A percentile compares a stretch with the other conserved stretches of the same genome.
phyloP scores from a whole-genome alignment of 176 grass and related monocot species.

The Oropetium thomaeum region DNA sequence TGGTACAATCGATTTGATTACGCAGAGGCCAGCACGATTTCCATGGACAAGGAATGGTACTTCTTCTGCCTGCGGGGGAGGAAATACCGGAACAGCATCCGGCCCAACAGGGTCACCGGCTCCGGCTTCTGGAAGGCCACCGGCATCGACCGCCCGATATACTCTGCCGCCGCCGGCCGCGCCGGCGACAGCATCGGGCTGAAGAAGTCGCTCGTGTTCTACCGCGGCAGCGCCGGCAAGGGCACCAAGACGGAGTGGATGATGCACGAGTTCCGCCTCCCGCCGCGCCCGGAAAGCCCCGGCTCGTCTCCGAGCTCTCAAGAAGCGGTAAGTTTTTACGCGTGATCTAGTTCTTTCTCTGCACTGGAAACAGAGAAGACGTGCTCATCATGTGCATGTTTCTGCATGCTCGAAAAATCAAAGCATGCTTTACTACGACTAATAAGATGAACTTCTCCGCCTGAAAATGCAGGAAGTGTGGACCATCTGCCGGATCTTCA shows the following conservation, averaged over 20 bases:
- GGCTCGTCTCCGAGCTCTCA: slow-evolving; percentile 29
- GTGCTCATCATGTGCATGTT: not conserved
- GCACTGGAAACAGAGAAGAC: not conserved
- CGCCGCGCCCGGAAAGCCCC: not conserved
- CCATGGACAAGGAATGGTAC: slow-evolving; percentile 75
- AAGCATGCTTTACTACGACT: not conserved
- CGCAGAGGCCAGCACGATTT: slow-evolving; percentile 46
- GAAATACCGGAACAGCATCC: slow-evolving; percentile 86
- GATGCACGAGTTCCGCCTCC: slow-evolving; percentile 97
- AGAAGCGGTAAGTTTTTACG: slow-evolving; percentile 49
- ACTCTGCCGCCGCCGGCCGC: not conserved
- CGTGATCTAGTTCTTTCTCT: not conserved
- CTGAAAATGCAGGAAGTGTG: slow-evolving; percentile 68
- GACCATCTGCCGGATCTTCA: slow-evolving; percentile 91
- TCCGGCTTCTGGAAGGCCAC: slow-evolving; percentile 96
- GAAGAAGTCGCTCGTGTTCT: slow-evolving; percentile 93
- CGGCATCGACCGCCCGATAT: slow-evolving; percentile 74
- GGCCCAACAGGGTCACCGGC: slow-evolving; percentile 78
- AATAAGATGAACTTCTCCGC: not conserved
- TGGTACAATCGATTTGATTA: not conserved
- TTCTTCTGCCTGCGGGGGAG: slow-evolving; percentile 80
- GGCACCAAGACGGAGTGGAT: slow-evolving; percentile 94
- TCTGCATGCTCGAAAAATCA: no score
- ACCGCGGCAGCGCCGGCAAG: slow-evolving; percentile 74
- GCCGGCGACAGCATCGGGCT: slow-evolving; percentile 55